Conservation (phyloP, 2,329 filamentous ascomycete genomes). For the Fusarium foetens region DNA sequence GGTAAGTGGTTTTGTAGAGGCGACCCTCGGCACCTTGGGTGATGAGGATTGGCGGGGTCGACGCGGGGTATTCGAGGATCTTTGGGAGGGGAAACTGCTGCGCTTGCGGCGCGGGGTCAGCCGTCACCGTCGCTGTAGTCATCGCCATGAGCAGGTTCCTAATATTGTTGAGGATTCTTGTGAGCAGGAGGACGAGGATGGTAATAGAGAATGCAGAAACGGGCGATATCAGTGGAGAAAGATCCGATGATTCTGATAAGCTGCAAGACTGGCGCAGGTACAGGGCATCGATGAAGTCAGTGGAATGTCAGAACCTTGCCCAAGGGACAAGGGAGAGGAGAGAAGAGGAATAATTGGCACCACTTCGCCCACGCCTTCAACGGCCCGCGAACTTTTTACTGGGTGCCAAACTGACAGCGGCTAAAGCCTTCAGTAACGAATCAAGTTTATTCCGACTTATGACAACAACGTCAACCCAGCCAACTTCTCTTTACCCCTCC, state of each 20-base stretch:
- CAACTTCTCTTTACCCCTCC: slow-evolving; percentile 13
- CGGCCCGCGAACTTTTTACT: slow-evolving; percentile 37
- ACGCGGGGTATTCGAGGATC: slow-evolving; percentile 71
- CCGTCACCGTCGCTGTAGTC: slow-evolving; percentile 28
- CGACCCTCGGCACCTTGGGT: slow-evolving; percentile 96
- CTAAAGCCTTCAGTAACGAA: slow-evolving; percentile 14
- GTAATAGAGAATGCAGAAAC: slow-evolving; percentile 10
- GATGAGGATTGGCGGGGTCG: slow-evolving; percentile 73
- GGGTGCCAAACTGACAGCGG: slow-evolving; percentile 27
- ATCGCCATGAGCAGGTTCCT: slow-evolving; percentile 5
- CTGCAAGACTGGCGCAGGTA: slow-evolving; percentile 42
- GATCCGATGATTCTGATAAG: slow-evolving; percentile 28
- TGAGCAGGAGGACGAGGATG: not conserved
- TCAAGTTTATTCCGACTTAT: slow-evolving; percentile 30
- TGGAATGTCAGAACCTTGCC: slow-evolving; percentile 14
- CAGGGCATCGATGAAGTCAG: slow-evolving; percentile 37
- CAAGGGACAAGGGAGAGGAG: slow-evolving; percentile 4
- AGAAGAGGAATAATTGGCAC: slow-evolving; percentile 33
- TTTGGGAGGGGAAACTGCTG: slow-evolving; percentile 65
- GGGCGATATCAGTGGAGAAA: slow-evolving; percentile 12
- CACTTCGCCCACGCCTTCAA: slow-evolving; percentile 26
- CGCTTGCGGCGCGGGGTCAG: slow-evolving; percentile 36
- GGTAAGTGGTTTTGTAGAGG: slow-evolving; percentile 87
- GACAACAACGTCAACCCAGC: slow-evolving; percentile 4
- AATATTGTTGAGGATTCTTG: slow-evolving; percentile 8